These are phyloP conservation scores for Ogataea glucozyma DNA, from an alignment of 805 yeast genomes.

Conservation along the genomic window DNA sequence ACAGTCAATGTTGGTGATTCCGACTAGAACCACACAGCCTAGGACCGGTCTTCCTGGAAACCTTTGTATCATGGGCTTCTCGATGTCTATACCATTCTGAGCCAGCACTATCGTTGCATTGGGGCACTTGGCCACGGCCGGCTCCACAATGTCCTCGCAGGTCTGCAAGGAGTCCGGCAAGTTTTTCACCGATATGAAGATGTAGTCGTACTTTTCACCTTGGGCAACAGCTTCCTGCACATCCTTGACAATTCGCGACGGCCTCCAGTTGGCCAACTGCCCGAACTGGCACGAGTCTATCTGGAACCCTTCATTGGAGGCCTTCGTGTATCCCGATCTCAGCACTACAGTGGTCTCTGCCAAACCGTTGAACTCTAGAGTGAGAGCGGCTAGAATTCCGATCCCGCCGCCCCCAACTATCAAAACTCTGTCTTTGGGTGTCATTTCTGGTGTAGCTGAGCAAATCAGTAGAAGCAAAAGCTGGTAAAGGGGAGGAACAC, in stretches of 20 bases:
- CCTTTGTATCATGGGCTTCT: conserved; percentile 34
- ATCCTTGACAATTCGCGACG: conserved; percentile 42
- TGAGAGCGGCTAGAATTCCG: conserved; percentile 73
- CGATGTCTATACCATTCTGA: conserved; percentile 44
- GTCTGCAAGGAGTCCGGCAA: conserved; percentile 54
- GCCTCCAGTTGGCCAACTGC: conserved; percentile 51
- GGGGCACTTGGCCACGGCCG: conserved; percentile 34
- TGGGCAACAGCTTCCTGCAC: conserved; percentile 45
- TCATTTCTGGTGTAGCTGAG: no score
- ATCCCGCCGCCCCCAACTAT: conserved; percentile 84
- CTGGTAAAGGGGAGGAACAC: no score
- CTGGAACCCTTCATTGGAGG: conserved; percentile 51
- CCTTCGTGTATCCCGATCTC: conserved; percentile 61
- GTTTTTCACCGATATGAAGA: conserved; percentile 59
- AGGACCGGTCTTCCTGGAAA: conserved; percentile 38
- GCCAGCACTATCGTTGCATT: conserved; percentile 36
- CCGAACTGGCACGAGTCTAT: conserved; percentile 67
- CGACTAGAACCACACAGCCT: conserved; percentile 41
- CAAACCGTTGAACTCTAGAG: conserved; percentile 47
- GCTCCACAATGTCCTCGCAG: conserved; percentile 43
- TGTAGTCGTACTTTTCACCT: conserved; percentile 48
- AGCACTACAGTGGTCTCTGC: conserved; percentile 58
- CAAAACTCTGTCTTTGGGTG: conserved; percentile 42
- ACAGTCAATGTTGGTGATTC: conserved; percentile 29
- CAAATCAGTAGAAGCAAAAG: no score